Evolutionary conservation across 1,284 basidiomycete genomes (phyloP), one percentile per base, ranked within the genome.

Genomic region (Cryptococcus amylolentus): DNA sequence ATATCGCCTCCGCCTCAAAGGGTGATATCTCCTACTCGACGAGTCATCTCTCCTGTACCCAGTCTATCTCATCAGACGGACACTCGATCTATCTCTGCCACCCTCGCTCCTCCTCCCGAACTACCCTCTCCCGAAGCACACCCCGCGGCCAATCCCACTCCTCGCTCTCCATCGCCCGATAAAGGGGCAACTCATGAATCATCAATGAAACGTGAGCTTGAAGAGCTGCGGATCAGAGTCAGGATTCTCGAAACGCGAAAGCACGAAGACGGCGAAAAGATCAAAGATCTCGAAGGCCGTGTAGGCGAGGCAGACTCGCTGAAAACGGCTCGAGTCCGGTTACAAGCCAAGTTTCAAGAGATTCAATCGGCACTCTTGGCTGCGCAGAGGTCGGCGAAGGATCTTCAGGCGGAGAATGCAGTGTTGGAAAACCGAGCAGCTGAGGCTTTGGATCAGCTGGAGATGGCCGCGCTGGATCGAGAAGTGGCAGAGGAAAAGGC

Each of bases 401-500:
- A 89, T 68, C 78, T 85, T 1, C 82, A 86, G 62, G 83, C 71
- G 3, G 75, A 88, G 55, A 79, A 89, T 37, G 79, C 81, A 2
- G 80, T 83, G 23, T 77, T 87, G n/a, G 86, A 89, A 61, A 78
- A 74, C 16, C 81, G 85, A 41, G 80, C 86, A 2, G 72, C 84
- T 6, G 91, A 95, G 67, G 74, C 87, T 2, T 84, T 88, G 54
- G 94, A 97, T 64, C 89, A 93, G 72, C 79, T 98, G 39, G 96
- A 99, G 78, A 92, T 98, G 86, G 83, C 86, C 3, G 91, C 91
- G 80, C 78, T 99, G 62, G 96, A 99, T 75, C 92, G 93, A 75
- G 96, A 99, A 75, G 87, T 98, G 52, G 95, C 95, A 0, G 96
- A 98, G 73, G 95, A 98, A 75, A 86, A 86, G 63, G 87, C 89